Evolutionary conservation across 2,329 filamentous ascomycete genomes (phyloP), one percentile per base, ranked within the genome.

Genomic region (Gnomoniopsis sp.): DNA sequence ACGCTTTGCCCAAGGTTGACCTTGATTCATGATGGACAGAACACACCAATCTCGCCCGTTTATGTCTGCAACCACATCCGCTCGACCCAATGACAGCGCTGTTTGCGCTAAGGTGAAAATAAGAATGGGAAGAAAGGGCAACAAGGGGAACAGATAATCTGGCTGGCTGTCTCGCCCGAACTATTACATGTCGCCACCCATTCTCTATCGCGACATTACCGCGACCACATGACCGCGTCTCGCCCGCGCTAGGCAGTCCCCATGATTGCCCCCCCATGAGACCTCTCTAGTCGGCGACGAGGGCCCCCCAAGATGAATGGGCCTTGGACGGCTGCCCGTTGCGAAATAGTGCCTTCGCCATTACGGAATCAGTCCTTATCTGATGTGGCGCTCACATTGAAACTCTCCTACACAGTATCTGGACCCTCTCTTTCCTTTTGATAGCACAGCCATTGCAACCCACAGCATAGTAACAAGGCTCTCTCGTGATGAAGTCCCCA

Each of bases 61-160:
- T 34, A 15, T 38, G 34, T 38, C 34, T 38, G 34, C 11, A 10
- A 12, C 30, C 19, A 10, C 19, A 22, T 21, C 3, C 17, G 34
- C 49, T 2, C 12, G 34, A 49, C 38, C 59, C 59, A 61, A 61
- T 61, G 43, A 34, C 50, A 55, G 55, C 53, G 59, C 59, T 30
- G 23, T 53, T 33, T 46, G 59, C 59, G 56, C 56, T 59, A 61
- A 58, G n/a, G n/a, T n/a, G n/a, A n/a, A n/a, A n/a, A n/a, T n/a
- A n/a, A n/a, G n/a, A n/a, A n/a, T n/a, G n/a, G n/a, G n/a, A n/a
- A n/a, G n/a, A n/a, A 14, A 47, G 44, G 21, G 46, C 38, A 51
- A 17, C 53, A 34, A 36, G 26, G n/a, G 49, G 38, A 41, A 53
- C n/a, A n/a, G n/a, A n/a, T n/a, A n/a, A n/a, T n/a, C n/a, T n/a